Conservation (phyloP, 2,329 filamentous ascomycete genomes). For the Cladosporium sp. region DNA sequence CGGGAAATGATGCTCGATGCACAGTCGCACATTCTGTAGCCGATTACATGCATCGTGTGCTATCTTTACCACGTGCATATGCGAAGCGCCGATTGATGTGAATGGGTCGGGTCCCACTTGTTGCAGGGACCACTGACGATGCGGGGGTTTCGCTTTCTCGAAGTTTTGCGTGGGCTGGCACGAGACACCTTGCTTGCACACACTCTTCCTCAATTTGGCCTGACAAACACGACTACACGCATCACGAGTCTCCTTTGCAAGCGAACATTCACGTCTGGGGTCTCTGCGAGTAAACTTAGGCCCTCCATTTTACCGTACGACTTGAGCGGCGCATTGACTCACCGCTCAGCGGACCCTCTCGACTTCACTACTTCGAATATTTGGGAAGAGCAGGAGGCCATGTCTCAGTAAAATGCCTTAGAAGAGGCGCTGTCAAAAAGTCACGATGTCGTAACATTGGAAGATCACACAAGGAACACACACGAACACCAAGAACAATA, state of each 20-base stretch:
- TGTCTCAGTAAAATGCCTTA: slow-evolving; percentile 9
- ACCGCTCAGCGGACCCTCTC: slow-evolving; percentile 1
- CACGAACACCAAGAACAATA: background rate
- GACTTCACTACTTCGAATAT: slow-evolving; percentile 1
- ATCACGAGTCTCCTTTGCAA: background rate
- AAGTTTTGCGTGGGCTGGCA: slow-evolving; percentile 1
- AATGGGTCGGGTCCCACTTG: no score
- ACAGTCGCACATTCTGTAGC: no score
- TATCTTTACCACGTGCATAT: no score
- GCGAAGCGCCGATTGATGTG: no score
- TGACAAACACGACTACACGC: slow-evolving; percentile 1
- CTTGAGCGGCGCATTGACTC: slow-evolving; percentile 4
- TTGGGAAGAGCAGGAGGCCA: slow-evolving; percentile 9
- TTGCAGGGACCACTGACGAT: no score
- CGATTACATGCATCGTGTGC: no score
- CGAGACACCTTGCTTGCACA: slow-evolving; percentile 9
- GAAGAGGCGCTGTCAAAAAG: slow-evolving; percentile 3
- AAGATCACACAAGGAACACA: background rate
- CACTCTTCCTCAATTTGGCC: background rate
- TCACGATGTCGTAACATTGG: slow-evolving; percentile 9
- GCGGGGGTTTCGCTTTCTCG: background rate
- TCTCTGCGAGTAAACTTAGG: background rate
- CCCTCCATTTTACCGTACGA: background rate
- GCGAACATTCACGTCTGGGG: background rate
- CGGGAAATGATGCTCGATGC: no score